These are phyloP conservation scores for Globisporangium irregulare DNA, from an alignment of 352 stramenopile species.

Conservation along the genomic window DNA sequence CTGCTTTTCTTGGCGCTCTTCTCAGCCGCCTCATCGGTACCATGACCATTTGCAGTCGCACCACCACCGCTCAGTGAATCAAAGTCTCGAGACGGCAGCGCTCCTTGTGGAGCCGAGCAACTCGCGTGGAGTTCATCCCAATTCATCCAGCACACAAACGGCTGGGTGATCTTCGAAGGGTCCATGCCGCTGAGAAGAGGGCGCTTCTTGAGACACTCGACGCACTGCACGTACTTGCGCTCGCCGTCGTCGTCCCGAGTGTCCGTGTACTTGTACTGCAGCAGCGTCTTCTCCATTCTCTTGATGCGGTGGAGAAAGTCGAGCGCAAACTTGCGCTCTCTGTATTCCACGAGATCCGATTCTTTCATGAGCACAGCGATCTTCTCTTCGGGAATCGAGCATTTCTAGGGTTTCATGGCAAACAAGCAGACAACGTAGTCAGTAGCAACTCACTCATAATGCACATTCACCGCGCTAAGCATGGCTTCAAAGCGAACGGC, in stretches of 20 bases:
- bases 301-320: slow-evolving; percentile 70
- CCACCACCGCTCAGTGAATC: slow-evolving; percentile 2
- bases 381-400: slow-evolving; percentile 63
- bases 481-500: background rate
- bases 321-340: slow-evolving; percentile 60
- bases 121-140: slow-evolving; percentile 78
- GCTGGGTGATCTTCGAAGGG: slow-evolving; percentile 54
- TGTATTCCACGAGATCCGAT: slow-evolving; percentile 55
- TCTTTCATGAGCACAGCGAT: slow-evolving; percentile 65
- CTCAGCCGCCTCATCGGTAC: slow-evolving; percentile 4
- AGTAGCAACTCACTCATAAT: slow-evolving; percentile 4
- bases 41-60: background rate
- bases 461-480: background rate
- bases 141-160: slow-evolving; percentile 87
- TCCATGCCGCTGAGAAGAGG: slow-evolving; percentile 78
- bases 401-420: slow-evolving; percentile 50
- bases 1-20: slow-evolving; percentile 20
- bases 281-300: slow-evolving; percentile 69
- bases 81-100: slow-evolving; percentile 23
- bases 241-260: slow-evolving; percentile 57
- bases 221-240: slow-evolving; percentile 69
- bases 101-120: slow-evolving; percentile 67
- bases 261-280: slow-evolving; percentile 65
- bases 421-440: background rate
- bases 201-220: slow-evolving; percentile 69